Base-by-base conservation (phyloP, 495 filamentous ascomycete species). In the Tuber indicum region DNA sequence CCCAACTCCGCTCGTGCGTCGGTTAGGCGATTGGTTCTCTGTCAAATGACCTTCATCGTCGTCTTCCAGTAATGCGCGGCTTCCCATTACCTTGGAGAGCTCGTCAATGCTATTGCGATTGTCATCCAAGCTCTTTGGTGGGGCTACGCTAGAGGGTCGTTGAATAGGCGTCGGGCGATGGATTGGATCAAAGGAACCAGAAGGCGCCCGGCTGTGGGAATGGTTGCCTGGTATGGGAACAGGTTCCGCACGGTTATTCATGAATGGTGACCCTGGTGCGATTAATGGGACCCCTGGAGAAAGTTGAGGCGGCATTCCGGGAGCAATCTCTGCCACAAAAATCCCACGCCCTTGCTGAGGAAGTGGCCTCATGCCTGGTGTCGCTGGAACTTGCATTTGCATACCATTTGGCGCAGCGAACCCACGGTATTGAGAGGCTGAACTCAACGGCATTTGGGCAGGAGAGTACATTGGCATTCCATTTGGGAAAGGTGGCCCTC, bases 1-100 rank as follows among this genome's bases (percentile, higher is more conserved):
- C 47, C 78, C 42, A 66, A 83, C 75, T 62, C 81, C 76, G 32
- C 83, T 84, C 8, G 81, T 78, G 21, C 82, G 77, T 62, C 84
- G 84, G 74, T 76, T 84, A 17, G 78, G 82, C 2, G 80, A 83
- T 75, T 79, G 78, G 47, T 80, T 82, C 19, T 84, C 85, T 17
- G 84, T 73, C 49, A 86, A 66, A 7, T 86, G 84, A 44, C 86
- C 86, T 72, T 89, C 88, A 76, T 93, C 90, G 26, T 87, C 88
- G 82, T 96, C 94, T 80, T 96, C 94, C 52, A 98, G 87, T n/a
- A 99, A 86, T 14, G 94, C 95, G 84, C 91, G 94, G 85, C 95
- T 97, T 16, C 96, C 96, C n/a, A 99, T 88, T 83, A 94, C 93
- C 72, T 90, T 88, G 75, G 89, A 92, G 70, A 96, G 86, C 74